Evolutionary conservation across 257 asterid species (phyloP).

Genomic region (Penstemon newberryi): DNA sequence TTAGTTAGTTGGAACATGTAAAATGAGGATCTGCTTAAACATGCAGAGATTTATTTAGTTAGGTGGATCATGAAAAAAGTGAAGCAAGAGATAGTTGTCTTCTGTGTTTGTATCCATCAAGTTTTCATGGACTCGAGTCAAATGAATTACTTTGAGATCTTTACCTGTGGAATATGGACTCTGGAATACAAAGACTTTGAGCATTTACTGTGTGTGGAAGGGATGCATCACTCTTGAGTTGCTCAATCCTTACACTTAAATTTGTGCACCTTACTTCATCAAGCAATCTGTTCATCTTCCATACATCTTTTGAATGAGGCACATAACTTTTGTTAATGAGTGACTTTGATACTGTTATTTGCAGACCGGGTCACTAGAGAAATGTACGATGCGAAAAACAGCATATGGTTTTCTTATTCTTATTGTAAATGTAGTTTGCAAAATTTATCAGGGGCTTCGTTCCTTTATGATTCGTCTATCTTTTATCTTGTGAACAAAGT

Average conservation of each 20-base stretch:
- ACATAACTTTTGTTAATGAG: background rate
- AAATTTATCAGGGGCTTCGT: background rate
- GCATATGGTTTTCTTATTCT: background rate
- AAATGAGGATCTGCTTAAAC: background rate
- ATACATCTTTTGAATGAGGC: background rate
- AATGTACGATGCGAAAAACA: background rate
- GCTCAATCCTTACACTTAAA: background rate
- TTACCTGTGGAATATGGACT: background rate
- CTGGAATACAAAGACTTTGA: background rate
- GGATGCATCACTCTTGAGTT: background rate
- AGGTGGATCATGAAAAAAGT: background rate
- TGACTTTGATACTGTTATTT: too few species aligned
- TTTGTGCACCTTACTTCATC: background rate
- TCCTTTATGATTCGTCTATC: background rate
- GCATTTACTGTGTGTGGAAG: background rate
- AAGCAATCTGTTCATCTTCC: background rate
- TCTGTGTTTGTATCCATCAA: too few species aligned
- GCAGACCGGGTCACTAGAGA: background rate
- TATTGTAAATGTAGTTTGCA: background rate
- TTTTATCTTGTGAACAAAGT: background rate
- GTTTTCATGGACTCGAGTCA: too few species aligned
- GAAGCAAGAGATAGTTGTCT: background rate
- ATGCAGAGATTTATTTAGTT: background rate
- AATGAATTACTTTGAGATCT: background rate
- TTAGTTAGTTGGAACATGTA: background rate